Base-by-base conservation (phyloP, 2,329 filamentous ascomycete species). In the Clathrospora elynae region DNA sequence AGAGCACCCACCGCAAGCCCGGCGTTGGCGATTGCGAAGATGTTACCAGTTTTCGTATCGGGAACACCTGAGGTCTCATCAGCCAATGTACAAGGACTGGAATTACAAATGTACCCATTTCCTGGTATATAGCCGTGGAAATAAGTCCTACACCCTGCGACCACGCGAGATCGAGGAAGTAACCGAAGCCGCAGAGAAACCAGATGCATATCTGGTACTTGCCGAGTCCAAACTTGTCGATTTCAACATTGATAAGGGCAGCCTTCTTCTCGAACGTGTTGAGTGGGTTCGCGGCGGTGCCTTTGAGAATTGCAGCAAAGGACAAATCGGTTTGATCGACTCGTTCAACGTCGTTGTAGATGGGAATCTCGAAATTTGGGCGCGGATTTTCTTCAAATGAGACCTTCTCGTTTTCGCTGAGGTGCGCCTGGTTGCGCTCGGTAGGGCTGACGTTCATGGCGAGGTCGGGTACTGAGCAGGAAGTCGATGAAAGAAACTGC, bases 91-190 rank as follows among this genome's bases (percentile, higher is more conserved):
- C n/a, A n/a, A n/a, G n/a, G n/a, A n/a, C n/a, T n/a, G n/a, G n/a
- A n/a, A n/a, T n/a, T n/a, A n/a, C n/a, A n/a, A 3, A 12, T 11
- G 3, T 3, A 28, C 49, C 38, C 53, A 64, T 62, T 40, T 64
- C 61, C 26, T 62, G 56, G n/a, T 64, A 64, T 19, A 64, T 55
- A 5, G 61, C 55, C 2, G 57, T 52, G 2, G 58, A 49, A 17
- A 60, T 58, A 18, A 64, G 32, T 17, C 61, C 61, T 5, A 64
- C 59, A 34, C 61, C 59, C 23, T 64, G 59, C 9, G 59, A 42
- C 61, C 61, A 64, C n/a, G 61, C 59, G n/a, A 64, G 46, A 20
- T 64, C 61, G 17, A 64, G 45, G 24, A 64, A 64, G 34, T 64
- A 64, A 13, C 61, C 61, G 30, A 64, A 64, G 10, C 61, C 61